A percentile compares a stretch with the other conserved stretches of the same genome.
These are phyloP conservation scores for Juncus effusus DNA, from an alignment of 176 grass and related monocot species.

Conservation along the genomic window DNA sequence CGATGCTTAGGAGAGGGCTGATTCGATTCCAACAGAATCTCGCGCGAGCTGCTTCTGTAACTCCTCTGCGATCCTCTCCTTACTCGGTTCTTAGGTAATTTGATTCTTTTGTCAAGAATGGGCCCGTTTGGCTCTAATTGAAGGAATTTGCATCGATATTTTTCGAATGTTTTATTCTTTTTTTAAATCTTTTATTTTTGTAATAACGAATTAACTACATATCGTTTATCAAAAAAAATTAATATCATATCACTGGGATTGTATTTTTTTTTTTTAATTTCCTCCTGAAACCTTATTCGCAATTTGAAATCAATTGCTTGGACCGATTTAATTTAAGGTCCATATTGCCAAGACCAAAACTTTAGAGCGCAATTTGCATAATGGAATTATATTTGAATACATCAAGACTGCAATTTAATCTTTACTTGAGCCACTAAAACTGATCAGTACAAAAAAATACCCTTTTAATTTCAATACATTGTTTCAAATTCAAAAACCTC, in stretches of 20 bases:
- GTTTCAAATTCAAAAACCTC: no score
- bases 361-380: neutral
- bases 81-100: slow-evolving; percentile 8
- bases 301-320: neutral
- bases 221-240: no score
- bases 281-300: neutral
- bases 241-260: no score
- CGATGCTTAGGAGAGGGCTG: slow-evolving; percentile 28
- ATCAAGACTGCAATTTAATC: neutral
- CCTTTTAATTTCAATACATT: no score
- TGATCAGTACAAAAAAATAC: no score
- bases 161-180: no score
- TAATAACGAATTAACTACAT: no score
- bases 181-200: no score
- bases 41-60: neutral
- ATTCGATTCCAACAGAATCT: slow-evolving; percentile 28
- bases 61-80: neutral
- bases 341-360: neutral
- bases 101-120: neutral
- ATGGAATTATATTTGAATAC: neutral
- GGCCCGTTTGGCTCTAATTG: neutral
- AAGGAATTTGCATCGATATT: neutral
- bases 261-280: slow-evolving; percentile 2
- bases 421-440: neutral
- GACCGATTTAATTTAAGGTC: neutral